Conservation (phyloP, 2,329 filamentous ascomycete species). For the Cladosporium sphaerospermum region DNA sequence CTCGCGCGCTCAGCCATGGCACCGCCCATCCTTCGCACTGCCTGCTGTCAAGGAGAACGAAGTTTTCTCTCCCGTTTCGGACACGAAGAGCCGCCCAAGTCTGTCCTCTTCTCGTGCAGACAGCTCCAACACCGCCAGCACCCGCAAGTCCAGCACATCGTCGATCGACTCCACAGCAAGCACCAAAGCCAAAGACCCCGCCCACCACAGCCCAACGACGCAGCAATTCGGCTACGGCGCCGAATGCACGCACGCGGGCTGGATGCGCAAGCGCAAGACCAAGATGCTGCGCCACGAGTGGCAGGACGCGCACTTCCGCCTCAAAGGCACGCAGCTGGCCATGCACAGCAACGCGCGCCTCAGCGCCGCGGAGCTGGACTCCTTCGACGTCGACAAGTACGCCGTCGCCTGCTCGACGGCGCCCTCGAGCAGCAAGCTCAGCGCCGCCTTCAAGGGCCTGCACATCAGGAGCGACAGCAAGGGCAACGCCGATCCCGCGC, state of each 20-base stretch:
- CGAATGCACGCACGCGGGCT: conserved; percentile 59
- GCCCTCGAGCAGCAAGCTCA: conserved; percentile 71
- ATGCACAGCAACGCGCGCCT: conserved; percentile 57
- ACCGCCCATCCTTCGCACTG: conserved; percentile 64
- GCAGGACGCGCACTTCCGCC: conserved; percentile 85
- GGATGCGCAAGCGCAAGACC: conserved; percentile 82
- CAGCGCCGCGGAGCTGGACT: conserved; percentile 63
- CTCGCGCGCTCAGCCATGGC: conserved; percentile 37
- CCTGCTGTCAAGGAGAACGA: conserved; percentile 60
- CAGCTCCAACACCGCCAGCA: conserved; percentile 35
- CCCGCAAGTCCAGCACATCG: conserved; percentile 7
- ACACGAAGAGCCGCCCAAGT: conserved; percentile 4
- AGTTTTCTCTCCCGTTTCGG: conserved; percentile 21
- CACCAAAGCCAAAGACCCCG: conserved; percentile 22
- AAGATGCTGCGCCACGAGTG: conserved; percentile 86
- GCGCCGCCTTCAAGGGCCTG: conserved; percentile 78
- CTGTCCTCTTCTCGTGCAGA: conserved; percentile 22
- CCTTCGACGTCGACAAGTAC: conserved; percentile 83
- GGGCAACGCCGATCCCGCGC: conserved; percentile 41
- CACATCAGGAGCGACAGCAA: conserved; percentile 46
- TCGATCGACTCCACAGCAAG: conserved; percentile 18
- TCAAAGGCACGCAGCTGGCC: conserved; percentile 56
- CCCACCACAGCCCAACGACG: conserved; percentile 27
- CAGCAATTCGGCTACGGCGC: conserved; percentile 29
- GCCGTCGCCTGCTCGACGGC: conserved; percentile 76